Evolutionary conservation across 2,329 filamentous ascomycete species (phyloP), one percentile per base, ranked within the genome.

Genomic region (Botrytis porri): DNA sequence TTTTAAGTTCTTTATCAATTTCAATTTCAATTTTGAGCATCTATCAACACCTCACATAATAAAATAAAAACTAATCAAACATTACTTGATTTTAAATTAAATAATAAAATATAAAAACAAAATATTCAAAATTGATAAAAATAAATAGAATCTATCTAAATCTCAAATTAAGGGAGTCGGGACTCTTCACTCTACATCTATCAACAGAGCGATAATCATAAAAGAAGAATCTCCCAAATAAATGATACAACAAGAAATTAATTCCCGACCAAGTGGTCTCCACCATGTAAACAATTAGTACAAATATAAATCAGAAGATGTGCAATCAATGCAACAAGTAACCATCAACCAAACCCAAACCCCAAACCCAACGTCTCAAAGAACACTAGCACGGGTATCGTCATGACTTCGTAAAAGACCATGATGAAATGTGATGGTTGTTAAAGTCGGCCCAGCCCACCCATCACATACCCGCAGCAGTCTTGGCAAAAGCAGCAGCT

Each of bases 401-500:
- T 43, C 43, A 45, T 32, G 22, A 7, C 39, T 43, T 3, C 18
- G 39, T 32, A n/a, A 43, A 45, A 25, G n/a, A 63, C 22, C 18
- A 9, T 29, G n/a, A 45, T 61, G 16, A 43, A 64, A 29, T 22
- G 6, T 32, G 25, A 22, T 45, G n/a, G n/a, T 10, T 4, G 45
- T 29, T 54, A 2, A 2, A 22, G 39, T 5, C 6, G 16, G 20
- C 20, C n/a, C 29, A 51, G 43, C 20, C 29, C 20, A 37, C 6
- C 37, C 12, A 41, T 25, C 25, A 37, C 35, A 43, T 41, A 59
- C 66, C 45, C 12, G 65, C 45, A 32, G 51, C 35, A 4, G 29
- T 25, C 45, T 66, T 69, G 20, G 71, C 76, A 75, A 79, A 80
- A 72, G 69, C 74, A 4, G 78, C 78, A 29, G 78, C 78, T 25